Conservation (phyloP, 257 asterid genomes). For the Verbena officinalis region DNA sequence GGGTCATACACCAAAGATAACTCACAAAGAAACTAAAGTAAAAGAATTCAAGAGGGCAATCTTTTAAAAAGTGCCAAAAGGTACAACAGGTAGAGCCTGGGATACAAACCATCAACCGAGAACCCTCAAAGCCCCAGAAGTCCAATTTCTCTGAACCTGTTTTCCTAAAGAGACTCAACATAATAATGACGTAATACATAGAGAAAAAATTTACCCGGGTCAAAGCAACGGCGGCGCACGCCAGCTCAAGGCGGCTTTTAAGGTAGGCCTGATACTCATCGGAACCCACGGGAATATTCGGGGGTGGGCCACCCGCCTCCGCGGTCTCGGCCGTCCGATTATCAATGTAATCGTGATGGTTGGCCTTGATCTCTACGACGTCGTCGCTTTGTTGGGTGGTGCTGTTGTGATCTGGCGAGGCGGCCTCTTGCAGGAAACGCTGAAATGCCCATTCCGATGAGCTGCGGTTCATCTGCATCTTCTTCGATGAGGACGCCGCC, state of each 20-base stretch:
- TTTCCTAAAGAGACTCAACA: too few relatives aligned
- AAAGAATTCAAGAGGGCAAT: too few relatives aligned
- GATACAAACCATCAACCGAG: too few relatives aligned
- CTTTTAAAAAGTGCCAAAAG: too few relatives aligned
- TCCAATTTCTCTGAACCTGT: too few relatives aligned
- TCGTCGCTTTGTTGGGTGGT: constrained; percentile 26
- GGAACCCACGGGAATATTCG: constrained; percentile 52
- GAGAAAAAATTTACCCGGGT: constrained; percentile 51
- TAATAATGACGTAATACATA: too few relatives aligned
- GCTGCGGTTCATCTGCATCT: constrained; percentile 74
- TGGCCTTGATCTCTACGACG: constrained; percentile 40
- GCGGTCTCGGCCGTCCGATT: constrained; percentile 13
- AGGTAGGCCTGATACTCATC: constrained; percentile 71
- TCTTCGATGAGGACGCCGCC: constrained; percentile 40
- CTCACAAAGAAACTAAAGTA: too few relatives aligned
- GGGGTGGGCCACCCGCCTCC: constrained; percentile 28
- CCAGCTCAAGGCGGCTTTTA: constrained; percentile 79
- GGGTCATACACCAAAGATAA: too few relatives aligned
- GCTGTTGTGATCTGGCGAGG: constrained; percentile 41
- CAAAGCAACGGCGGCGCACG: constrained; percentile 94
- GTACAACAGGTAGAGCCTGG: too few relatives aligned
- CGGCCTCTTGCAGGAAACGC: constrained; percentile 77
- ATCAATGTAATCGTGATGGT: not conserved
- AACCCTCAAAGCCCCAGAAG: too few relatives aligned
- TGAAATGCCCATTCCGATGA: constrained; percentile 92